A percentile compares a stretch with the other conserved stretches of the same genome.
Evolutionary conservation across 352 stramenopile species (phyloP).

Genomic region (Plasmopara halstedii): DNA sequence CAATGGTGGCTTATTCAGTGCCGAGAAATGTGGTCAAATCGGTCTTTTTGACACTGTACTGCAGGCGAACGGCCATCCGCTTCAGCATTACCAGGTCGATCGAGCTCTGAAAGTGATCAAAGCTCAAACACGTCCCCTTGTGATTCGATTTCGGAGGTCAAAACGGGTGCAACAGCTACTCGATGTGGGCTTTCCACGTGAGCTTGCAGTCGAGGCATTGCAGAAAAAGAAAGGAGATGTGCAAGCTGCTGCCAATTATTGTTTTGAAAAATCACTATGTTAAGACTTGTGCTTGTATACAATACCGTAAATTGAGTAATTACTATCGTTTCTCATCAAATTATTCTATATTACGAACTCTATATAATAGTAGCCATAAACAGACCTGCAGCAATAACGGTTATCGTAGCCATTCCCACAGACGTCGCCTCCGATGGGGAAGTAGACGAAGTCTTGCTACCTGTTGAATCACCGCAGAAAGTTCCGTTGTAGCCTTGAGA

Average conservation of each 20-base stretch:
- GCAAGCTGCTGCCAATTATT: slow-evolving; percentile 56
- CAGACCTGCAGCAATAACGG: slow-evolving; percentile 7
- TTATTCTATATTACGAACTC: too few relatives aligned
- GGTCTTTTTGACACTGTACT: slow-evolving; percentile 60
- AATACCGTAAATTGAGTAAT: too few relatives aligned
- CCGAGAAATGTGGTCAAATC: slow-evolving; percentile 70
- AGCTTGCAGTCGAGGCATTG: slow-evolving; percentile 45
- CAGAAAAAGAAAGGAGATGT: slow-evolving; percentile 46
- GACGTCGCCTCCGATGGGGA: slow-evolving; percentile 7
- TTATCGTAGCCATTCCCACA: slow-evolving; percentile 7
- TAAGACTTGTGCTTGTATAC: not conserved
- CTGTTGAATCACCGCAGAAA: slow-evolving; percentile 36
- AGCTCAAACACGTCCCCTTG: slow-evolving; percentile 59
- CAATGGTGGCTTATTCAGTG: slow-evolving; percentile 61
- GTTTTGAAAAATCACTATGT: slow-evolving; percentile 29
- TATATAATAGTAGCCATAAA: slow-evolving; percentile 9
- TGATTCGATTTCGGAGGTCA: slow-evolving; percentile 72
- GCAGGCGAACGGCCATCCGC: slow-evolving; percentile 71
- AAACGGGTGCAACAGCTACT: slow-evolving; percentile 53
- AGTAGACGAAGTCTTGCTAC: slow-evolving; percentile 6
- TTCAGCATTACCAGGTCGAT: slow-evolving; percentile 79
- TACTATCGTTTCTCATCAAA: not conserved
- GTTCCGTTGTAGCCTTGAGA: slow-evolving; percentile 50
- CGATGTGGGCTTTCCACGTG: slow-evolving; percentile 63
- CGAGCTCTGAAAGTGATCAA: slow-evolving; percentile 83